Evolutionary conservation across 78 protist species (phyloP).

Genomic region (Dictyostelium intermedium): DNA sequence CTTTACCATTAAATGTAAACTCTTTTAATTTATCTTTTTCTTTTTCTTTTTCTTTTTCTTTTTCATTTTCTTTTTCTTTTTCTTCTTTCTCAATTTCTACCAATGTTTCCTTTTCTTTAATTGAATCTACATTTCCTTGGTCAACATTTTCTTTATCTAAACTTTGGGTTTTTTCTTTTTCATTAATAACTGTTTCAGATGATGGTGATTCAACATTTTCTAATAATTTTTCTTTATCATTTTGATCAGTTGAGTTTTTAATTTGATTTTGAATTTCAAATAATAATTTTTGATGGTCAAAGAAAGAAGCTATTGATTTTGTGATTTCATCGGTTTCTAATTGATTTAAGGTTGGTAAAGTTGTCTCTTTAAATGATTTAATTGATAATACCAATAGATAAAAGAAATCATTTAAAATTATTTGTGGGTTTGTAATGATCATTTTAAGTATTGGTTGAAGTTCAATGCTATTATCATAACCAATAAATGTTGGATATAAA

Average conservation of each 20-base stretch:
- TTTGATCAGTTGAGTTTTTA: neutral
- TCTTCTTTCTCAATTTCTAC: neutral
- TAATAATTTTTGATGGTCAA: neutral
- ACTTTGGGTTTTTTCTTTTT: neutral
- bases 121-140: too few species aligned
- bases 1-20: neutral
- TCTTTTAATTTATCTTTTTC: neutral
- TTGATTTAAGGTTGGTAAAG: neutral
- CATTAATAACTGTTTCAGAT: too few species aligned
- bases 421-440: conserved; percentile 19
- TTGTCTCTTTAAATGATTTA: conserved; percentile 6
- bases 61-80: neutral
- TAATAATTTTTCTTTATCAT: neutral
- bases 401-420: conserved; percentile 47
- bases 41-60: neutral
- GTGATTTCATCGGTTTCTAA: neutral
- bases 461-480: conserved; percentile 54
- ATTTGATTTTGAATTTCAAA: neutral
- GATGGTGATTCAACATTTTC: neutral
- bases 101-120: too few species aligned
- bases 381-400: conserved; percentile 28
- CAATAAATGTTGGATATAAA: conserved; percentile 5
- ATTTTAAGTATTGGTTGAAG: conserved; percentile 23
- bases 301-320: neutral
- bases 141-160: too few species aligned